Conservation (phyloP, 169 alveolate species). For the Plasmodium adleri region DNA sequence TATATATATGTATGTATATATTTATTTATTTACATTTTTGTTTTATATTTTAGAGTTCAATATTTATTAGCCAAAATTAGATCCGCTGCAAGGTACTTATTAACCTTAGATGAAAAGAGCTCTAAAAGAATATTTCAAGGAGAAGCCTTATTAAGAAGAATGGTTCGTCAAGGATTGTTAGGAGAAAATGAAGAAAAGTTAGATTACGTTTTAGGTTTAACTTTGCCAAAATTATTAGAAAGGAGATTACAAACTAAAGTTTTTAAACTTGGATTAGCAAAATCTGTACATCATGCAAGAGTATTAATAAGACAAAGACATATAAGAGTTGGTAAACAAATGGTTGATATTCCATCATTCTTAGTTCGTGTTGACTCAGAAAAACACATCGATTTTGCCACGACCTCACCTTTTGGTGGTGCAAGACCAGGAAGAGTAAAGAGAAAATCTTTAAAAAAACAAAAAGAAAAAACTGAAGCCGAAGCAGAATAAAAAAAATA, state of each 20-base stretch:
- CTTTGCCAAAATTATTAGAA: slow-evolving; percentile 98
- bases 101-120: slow-evolving; percentile 98
- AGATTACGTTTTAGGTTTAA: slow-evolving; percentile 99
- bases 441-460: slow-evolving; percentile 91
- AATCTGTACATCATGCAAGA: slow-evolving; percentile 99
- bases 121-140: slow-evolving; percentile 98
- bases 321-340: slow-evolving; percentile 98
- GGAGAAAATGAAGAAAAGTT: slow-evolving; percentile 97
- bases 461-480: slow-evolving; percentile 38
- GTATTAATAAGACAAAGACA: slow-evolving; percentile 98
- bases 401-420: slow-evolving; percentile 97
- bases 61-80: slow-evolving; percentile 98
- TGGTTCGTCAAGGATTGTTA: slow-evolving; percentile 98
- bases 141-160: slow-evolving; percentile 98
- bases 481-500: slow-evolving; percentile 4
- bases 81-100: slow-evolving; percentile 99
- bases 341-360: slow-evolving; percentile 98
- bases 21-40: slow-evolving; percentile 2
- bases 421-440: slow-evolving; percentile 97
- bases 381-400: slow-evolving; percentile 97
- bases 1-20: no score
- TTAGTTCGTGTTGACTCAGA: slow-evolving; percentile 99
- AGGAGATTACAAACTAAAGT: slow-evolving; percentile 99
- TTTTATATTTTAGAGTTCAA: slow-evolving; percentile 91
- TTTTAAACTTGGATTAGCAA: slow-evolving; percentile 96